phyloP scores from a whole-genome alignment of 1,284 basidiomycete species.

The Moniliophthora roreri region DNA sequence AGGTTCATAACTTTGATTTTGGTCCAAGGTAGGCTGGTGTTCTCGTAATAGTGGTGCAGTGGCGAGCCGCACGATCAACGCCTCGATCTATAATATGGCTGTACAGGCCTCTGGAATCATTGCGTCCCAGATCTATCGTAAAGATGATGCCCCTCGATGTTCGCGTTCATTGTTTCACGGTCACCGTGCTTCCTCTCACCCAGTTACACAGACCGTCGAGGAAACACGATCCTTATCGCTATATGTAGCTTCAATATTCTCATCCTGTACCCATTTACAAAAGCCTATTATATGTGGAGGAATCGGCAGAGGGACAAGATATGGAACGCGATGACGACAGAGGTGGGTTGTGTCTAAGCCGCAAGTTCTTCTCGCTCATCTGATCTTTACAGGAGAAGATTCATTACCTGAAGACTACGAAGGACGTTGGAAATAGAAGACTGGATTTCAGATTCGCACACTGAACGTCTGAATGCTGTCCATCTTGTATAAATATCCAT shows the following conservation, averaged over 20 bases:
- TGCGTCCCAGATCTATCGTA: conserved; percentile 47
- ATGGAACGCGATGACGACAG: conserved; percentile 51
- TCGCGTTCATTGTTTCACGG: conserved; percentile 11
- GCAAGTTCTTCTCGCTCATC: not conserved
- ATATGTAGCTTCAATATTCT: conserved; percentile 47
- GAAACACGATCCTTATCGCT: conserved; percentile 45
- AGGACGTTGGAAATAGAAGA: conserved; percentile 36
- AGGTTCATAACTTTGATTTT: conserved; percentile 12
- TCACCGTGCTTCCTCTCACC: not conserved
- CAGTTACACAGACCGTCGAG: conserved; percentile 41
- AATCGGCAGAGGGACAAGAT: conserved; percentile 46
- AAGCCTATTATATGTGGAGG: conserved; percentile 51
- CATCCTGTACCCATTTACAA: conserved; percentile 49
- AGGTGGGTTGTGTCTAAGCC: conserved; percentile 31
- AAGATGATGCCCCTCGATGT: conserved; percentile 54
- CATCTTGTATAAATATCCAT: not conserved
- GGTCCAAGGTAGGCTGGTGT: conserved; percentile 47
- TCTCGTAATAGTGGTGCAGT: conserved; percentile 57
- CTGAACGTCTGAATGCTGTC: conserved; percentile 20
- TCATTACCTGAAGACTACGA: conserved; percentile 43
- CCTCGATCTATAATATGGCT: conserved; percentile 59
- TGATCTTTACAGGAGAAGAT: conserved; percentile 34
- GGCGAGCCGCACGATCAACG: conserved; percentile 53
- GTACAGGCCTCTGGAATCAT: conserved; percentile 46
- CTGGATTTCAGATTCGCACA: conserved; percentile 47